Percentiles rank a stretch among this genome's conserved stretches.
These are phyloP conservation scores for Rubia balearica DNA, from an alignment of 305 asterid genomes.

Conservation along the genomic window DNA sequence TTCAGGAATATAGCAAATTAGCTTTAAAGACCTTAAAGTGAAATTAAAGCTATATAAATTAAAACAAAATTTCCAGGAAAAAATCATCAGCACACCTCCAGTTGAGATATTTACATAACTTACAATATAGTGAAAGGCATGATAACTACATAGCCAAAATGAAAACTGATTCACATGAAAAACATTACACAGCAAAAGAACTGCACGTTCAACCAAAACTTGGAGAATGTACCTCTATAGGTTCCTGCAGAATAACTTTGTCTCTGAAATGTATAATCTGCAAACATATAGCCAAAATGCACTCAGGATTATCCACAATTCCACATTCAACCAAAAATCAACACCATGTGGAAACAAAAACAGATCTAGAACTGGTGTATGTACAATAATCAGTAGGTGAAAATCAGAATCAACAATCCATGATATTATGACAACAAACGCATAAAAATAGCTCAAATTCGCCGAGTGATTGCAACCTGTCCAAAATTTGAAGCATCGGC, in stretches of 20 bases:
- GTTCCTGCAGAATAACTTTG: constrained; percentile 77
- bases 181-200: not conserved
- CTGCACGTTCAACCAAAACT: not conserved
- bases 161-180: not conserved
- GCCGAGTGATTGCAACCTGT: constrained; percentile 78
- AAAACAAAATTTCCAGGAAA: not conserved
- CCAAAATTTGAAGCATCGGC: constrained; percentile 89
- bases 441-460: constrained; percentile 65
- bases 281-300: constrained; percentile 18
- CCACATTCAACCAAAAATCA: not conserved
- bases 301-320: not conserved
- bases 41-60: not conserved
- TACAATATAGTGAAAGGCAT: not conserved
- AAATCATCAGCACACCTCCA: constrained; percentile 4
- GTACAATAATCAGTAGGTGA: not conserved
- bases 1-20: constrained; percentile 11
- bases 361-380: not conserved
- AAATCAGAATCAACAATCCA: not conserved
- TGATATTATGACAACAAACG: not conserved
- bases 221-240: constrained; percentile 60
- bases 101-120: not conserved
- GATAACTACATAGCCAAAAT: not conserved
- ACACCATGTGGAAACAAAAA: not conserved
- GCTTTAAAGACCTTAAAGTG: not conserved
- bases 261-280: constrained; percentile 89